Base-by-base conservation (phyloP, 225 moss, liverwort and hornwort species). In the Straminergon stramineum region DNA sequence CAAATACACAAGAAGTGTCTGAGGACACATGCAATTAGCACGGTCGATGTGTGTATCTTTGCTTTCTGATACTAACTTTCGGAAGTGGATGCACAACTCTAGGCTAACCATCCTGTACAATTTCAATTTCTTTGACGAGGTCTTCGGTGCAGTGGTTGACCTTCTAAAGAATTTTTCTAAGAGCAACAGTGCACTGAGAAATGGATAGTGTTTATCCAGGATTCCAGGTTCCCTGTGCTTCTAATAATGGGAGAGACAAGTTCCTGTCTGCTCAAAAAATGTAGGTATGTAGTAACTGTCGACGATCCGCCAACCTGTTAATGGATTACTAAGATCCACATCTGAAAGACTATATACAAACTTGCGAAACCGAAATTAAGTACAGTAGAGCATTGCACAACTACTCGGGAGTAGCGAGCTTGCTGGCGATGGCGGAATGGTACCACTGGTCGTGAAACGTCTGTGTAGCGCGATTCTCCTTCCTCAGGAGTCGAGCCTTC, bases 371-470 rank as follows among this genome's bases (percentile, higher is more conserved):
- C 6, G 39, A 27, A n/a, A 48, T 48, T 48, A 9, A 75, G 48
- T 12, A 21, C 48, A 75, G 48, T 12, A 21, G n/a, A 28, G 35
- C 6, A 62, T 7, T 63, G 81, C 52, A 51, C 22, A 34, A 21
- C 71, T 90, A 90, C 62, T 94, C 93, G 30, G 94, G 92, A 67
- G 57, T 83, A 6, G 96, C 97, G 48, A 97, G 95, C 77, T 92
- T 93, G 87, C 91, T 91, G n/a, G 97, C 97, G 76, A 97, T 97
- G 84, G 96, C 95, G 74, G 97, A 97, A 88, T 97, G 97, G 79
- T 96, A 96, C 97, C 96, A 96, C 89, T 90, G 91, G 75, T 96
- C 97, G 65, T 96, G 97, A 75, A 95, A 97, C 6, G 94, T 92
- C 60, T 92, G 88, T 1, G 93, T 90, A 8, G 83, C 95, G 74